Evolutionary conservation across 331 rosid species (phyloP).

Genomic region (Erythrophleum ivorense): DNA sequence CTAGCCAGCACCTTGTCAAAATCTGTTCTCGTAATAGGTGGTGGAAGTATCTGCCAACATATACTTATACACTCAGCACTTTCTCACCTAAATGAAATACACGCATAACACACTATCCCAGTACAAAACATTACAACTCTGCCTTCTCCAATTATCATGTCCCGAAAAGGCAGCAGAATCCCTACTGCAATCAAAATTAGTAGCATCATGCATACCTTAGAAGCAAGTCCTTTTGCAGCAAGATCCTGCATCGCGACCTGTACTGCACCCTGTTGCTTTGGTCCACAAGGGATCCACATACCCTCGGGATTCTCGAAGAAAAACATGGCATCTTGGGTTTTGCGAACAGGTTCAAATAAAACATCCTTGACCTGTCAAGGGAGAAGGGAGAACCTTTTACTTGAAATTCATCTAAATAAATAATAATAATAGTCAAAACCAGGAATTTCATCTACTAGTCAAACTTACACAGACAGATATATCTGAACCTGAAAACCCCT

Average conservation of each 20-base stretch:
- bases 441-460: conserved; percentile 10
- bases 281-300: conserved; percentile 94
- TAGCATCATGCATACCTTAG: conserved; percentile 64
- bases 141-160: neutral
- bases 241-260: conserved; percentile 89
- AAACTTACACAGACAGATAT: conserved; percentile 94
- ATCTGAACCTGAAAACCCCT: conserved; percentile 98
- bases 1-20: conserved; percentile 96
- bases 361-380: conserved; percentile 87
- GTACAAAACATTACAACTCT: conserved; percentile 27
- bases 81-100: neutral
- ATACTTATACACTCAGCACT: neutral
- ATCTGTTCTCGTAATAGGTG: conserved; percentile 82
- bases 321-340: conserved; percentile 98
- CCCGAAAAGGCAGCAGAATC: neutral
- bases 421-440: conserved; percentile 15
- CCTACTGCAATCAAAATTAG: conserved; percentile 29
- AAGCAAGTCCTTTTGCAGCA: conserved; percentile 82
- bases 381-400: conserved; percentile 18
- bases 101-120: neutral
- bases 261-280: conserved; percentile 75
- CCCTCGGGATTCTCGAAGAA: conserved; percentile 65
- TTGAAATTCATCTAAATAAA: conserved; percentile 24
- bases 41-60: conserved; percentile 87
- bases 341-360: conserved; percentile 97